Evolutionary conservation across 306 rosid genomes (phyloP), one percentile per base, ranked within the genome.

Genomic region (Prunus armeniaca): DNA sequence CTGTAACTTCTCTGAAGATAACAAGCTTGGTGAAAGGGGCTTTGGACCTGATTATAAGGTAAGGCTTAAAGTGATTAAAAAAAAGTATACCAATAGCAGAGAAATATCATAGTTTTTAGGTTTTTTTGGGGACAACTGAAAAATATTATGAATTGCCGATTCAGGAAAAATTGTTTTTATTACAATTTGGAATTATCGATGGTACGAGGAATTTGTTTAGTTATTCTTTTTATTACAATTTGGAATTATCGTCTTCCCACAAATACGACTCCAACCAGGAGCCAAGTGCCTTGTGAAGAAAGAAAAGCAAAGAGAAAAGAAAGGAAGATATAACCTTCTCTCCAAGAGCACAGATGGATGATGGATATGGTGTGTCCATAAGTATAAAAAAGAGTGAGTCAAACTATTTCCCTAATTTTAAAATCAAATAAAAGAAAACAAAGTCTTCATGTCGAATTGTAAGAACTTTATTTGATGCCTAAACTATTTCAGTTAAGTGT

Each of bases 131-230:
- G 32, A 28, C 32, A 28, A 28, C 5, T 28, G 32, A 28, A 28
- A 28, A 28, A 28, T 28, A 28, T 28, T 28, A 28, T 28, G 32
- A 28, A 22, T 25, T 20, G 5, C 57, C 20, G 5, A 3, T 79
- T 28, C 12, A 83, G 87, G 89, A 85, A 13, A 55, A 27, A 49
- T 60, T 83, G 10, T 2, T 30, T 18, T n/a, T 54, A 54, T 54
- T n/a, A 54, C 24, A 9, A 19, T 54, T 54, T 54, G 9, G 22
- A 54, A 54, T 17, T 19, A 54, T 19, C 32, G 32, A 7, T 7
- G 60, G 4, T 54, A 54, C 60, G 22, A 54, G 25, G 60, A 54
- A 5, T 17, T 54, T 54, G 22, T 49, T 49, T 49, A 49, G 12
- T 11, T 14, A 49, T 13, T 49, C 3, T 2, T 30, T 18, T n/a